Evolutionary conservation across 352 stramenopile genomes (phyloP), one percentile per base, ranked within the genome.

Genomic region (Globisporangium radiosum): DNA sequence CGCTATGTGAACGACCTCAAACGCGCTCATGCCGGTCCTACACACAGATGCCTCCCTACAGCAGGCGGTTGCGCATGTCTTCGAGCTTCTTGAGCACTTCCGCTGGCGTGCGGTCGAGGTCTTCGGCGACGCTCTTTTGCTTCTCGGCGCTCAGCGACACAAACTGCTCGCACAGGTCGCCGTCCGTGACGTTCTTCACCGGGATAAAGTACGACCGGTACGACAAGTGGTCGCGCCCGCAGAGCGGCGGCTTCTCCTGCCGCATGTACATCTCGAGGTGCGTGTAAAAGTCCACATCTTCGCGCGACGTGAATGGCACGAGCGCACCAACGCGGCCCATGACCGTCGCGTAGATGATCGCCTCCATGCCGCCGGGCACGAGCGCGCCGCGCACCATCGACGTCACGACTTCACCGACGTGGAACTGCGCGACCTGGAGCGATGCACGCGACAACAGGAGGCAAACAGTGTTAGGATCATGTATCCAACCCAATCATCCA

Each of bases 51-150:
- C 50, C 8, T 37, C 52, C 52, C 70, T 98, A 99, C 42, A 99
- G 67, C 25, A 99, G 71, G 48, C 92, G 80, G 74, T 99, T 98
- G 66, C 94, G 85, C 66, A 98, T 97, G 65, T 99, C 96, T 72
- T 99, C 97, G 17, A 99, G 84, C 73, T 99, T 99, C 69, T 99
- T 99, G 49, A 98, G 85, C 57, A 99, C 92, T 65, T 99, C 96
- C 3, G 87, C 85, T 5, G 97, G 92, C n/a, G 92, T 98, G 56
- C 96, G 83, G 60, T 99, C 96, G 33, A 99, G 83, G 56, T 96
- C 82, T 66, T 97, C 90, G 38, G 96, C 96, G 70, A 99, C 96
- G 54, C 94, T 96, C 59, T 97, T 87, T 63, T 99, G 97, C 45
- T 97, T 97, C 55, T 98, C 90, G 19, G 86, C 77, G 15, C 88